Evolutionary conservation across 805 yeast genomes (phyloP).

Genomic region (Saccharomycopsis olivae): DNA sequence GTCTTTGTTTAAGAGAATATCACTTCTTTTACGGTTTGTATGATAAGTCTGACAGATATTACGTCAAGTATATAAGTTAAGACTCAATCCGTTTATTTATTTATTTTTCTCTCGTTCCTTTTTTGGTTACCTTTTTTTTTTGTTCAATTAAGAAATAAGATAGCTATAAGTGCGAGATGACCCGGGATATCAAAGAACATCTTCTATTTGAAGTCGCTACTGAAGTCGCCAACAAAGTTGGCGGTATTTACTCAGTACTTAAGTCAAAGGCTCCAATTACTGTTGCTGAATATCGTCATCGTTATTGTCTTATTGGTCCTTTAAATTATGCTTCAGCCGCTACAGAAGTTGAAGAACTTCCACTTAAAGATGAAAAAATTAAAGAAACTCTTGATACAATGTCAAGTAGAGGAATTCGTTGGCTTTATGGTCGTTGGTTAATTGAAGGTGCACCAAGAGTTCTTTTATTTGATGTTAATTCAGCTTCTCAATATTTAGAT

Average conservation of each 20-base stretch:
- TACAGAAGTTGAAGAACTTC: conserved; percentile 72
- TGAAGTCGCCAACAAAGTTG: conserved; percentile 95
- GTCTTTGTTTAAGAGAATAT: too few relatives aligned
- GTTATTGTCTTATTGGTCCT: conserved; percentile 85
- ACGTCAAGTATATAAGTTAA: too few relatives aligned
- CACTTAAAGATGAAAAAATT: conserved; percentile 41
- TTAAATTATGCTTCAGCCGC: conserved; percentile 63
- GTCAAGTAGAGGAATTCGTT: conserved; percentile 71
- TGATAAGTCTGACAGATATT: too few relatives aligned
- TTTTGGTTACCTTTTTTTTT: too few relatives aligned
- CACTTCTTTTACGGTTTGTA: too few relatives aligned
- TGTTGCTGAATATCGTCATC: conserved; percentile 80
- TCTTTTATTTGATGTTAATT: conserved; percentile 71
- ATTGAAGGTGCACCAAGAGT: conserved; percentile 97
- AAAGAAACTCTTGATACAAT: conserved; percentile 62
- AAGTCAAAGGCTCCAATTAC: conserved; percentile 97
- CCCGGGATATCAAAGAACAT: conserved; percentile 81
- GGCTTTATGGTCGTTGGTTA: conserved; percentile 90
- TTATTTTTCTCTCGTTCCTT: too few relatives aligned
- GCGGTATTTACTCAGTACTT: conserved; percentile 94
- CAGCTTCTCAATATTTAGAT: conserved; percentile 58
- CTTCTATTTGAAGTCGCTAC: conserved; percentile 90
- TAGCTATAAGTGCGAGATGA: too few relatives aligned
- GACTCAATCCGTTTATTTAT: too few relatives aligned
- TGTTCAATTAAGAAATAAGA: too few relatives aligned